These are phyloP conservation scores for Euptelea pleiosperma DNA, from an alignment of 164 flowering plant genomes.

Conservation along the genomic window DNA sequence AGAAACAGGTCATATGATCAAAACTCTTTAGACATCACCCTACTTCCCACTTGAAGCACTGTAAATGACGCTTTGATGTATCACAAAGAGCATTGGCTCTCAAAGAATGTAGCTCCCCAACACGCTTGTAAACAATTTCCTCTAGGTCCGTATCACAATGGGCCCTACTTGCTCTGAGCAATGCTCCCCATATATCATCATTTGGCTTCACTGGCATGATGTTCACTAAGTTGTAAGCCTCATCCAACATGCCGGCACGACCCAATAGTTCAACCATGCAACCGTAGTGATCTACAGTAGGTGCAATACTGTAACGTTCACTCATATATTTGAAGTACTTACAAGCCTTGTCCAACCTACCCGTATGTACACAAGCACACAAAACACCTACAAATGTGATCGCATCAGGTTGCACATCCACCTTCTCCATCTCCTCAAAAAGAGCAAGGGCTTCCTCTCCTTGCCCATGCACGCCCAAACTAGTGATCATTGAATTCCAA, in stretches of 20 bases:
- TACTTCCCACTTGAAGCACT: slow-evolving; percentile 12
- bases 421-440: slow-evolving; percentile 46
- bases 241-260: slow-evolving; percentile 24
- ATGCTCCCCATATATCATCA: slow-evolving; percentile 13
- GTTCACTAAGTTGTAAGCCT: slow-evolving; percentile 15
- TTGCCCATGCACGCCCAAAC: slow-evolving; percentile 66
- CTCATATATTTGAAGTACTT: slow-evolving; percentile 43
- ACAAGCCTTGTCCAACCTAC: slow-evolving; percentile 31
- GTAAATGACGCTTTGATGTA: background rate
- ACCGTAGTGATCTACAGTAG: slow-evolving; percentile 40
- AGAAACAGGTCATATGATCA: background rate
- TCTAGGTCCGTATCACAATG: slow-evolving; percentile 10
- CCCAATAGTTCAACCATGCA: slow-evolving; percentile 41
- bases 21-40: slow-evolving; percentile 2
- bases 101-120: background rate
- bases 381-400: slow-evolving; percentile 59
- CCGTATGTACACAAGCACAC: slow-evolving; percentile 48
- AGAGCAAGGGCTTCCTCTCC: slow-evolving; percentile 49
- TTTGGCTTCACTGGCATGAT: slow-evolving; percentile 5
- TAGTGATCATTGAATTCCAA: slow-evolving; percentile 77
- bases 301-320: slow-evolving; percentile 39
- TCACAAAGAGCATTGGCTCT: background rate
- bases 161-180: slow-evolving; percentile 14
- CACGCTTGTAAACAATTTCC: background rate
- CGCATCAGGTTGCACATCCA: slow-evolving; percentile 45